phyloP scores from a whole-genome alignment of 257 asterid genomes.

The Penstemon davidsonii region DNA sequence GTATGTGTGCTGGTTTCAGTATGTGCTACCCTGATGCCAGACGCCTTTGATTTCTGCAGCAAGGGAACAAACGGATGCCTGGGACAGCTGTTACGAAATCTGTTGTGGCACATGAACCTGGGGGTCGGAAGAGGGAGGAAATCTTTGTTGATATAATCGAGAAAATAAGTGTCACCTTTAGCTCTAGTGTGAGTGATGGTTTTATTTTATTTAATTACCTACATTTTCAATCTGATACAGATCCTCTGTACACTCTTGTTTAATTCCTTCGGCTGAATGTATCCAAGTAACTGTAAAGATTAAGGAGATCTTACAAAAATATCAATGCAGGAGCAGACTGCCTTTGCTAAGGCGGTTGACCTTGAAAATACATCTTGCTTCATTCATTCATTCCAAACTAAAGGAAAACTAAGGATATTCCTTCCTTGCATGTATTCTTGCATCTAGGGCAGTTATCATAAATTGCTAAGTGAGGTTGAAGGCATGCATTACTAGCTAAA shows the following conservation, averaged over 20 bases:
- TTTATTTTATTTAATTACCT: constrained; percentile 22
- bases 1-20: constrained; percentile 16
- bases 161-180: constrained; percentile 93
- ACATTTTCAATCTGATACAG: constrained; percentile 13
- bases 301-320: not conserved
- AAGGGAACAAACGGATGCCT: constrained; percentile 97
- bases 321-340: not conserved
- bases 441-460: too few relatives aligned
- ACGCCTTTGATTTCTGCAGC: constrained; percentile 55
- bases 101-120: constrained; percentile 96
- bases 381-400: too few relatives aligned
- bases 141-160: constrained; percentile 96
- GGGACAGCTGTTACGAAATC: constrained; percentile 98
- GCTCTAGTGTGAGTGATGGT: constrained; percentile 89
- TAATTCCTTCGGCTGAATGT: constrained; percentile 17
- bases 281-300: constrained; percentile 11
- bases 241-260: constrained; percentile 19
- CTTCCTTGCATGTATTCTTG: too few relatives aligned
- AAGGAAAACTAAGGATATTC: too few relatives aligned
- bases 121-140: constrained; percentile 97
- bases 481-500: too few relatives aligned
- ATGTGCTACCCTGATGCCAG: constrained; percentile 28
- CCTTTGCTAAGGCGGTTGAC: not conserved
- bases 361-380: too few relatives aligned
- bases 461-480: too few relatives aligned